Evolutionary conservation across 2,329 filamentous ascomycete genomes (phyloP), one percentile per base, ranked within the genome.

Genomic region (Aspergillus pseudoglaucus): DNA sequence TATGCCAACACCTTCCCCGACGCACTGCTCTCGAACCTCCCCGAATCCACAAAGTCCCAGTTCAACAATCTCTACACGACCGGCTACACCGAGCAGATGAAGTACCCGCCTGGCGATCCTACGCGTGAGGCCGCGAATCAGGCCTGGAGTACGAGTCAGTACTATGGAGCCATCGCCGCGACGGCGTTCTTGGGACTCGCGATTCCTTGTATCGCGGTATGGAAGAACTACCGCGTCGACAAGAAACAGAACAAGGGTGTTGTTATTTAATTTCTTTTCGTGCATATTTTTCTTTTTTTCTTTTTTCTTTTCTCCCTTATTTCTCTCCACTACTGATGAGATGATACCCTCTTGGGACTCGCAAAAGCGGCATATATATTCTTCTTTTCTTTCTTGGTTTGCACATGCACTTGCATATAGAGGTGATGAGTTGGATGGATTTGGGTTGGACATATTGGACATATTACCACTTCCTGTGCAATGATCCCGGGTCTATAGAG

Each of bases 1-100:
- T 86, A 81, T 77, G 79, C 75, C 2, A 74, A 76, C 50, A 75
- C 77, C 1, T 80, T 84, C 62, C 72, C 72, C 7, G 57, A 65
- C 2, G 69, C 71, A 0, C 69, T 84, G 9, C 51, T 53, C 27
- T 58, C 59, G 22, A 66, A 72, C 46, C 66, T 83, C 0, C 79
- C 80, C 0, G 57, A 47, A 0, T 50, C 55, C 6, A 15, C 51
- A 27, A 54, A 57, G 43, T 40, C 51, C 0, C 57, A 63, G 35
- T 48, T 42, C 15, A 44, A 43, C 1, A 22, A 45, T 1, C 61
- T 70, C 22, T 66, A 56, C 44, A 6, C 55, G 3, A 58, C 53
- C 7, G 63, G 64, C 1, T 65, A 63, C 35, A 15, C 47, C 1
- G 50, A 51, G 5, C 66, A 70, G 43, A 51, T 60, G 41, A 46